Percentiles rank a stretch among this genome's conserved stretches.
Conservation (phyloP, 2,329 filamentous ascomycete species). For the Didymosphaeria variabile region DNA sequence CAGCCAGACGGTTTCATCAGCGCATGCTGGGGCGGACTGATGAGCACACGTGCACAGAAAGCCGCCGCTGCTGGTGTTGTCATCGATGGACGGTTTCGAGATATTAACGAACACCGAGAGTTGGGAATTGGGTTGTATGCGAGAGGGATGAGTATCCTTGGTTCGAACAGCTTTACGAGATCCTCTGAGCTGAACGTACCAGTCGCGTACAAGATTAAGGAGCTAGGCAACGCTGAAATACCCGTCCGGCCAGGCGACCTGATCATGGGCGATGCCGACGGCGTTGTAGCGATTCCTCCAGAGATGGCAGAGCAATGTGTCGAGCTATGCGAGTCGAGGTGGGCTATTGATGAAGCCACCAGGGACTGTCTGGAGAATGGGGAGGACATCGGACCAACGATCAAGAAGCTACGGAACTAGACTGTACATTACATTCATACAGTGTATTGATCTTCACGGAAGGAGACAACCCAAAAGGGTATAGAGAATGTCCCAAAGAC, state of each 20-base stretch:
- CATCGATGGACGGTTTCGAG: constrained; percentile 63
- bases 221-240: constrained; percentile 11
- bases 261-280: constrained; percentile 19
- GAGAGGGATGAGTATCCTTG: constrained; percentile 16
- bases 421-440: no score
- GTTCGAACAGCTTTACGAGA: constrained; percentile 17
- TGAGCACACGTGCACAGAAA: constrained; percentile 59
- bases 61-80: constrained; percentile 60
- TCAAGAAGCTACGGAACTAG: constrained; percentile 11
- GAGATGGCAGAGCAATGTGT: constrained; percentile 16
- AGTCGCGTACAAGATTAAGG: constrained; percentile 12
- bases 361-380: constrained; percentile 14
- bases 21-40: constrained; percentile 64
- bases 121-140: constrained; percentile 36
- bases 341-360: constrained; percentile 19
- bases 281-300: constrained; percentile 16
- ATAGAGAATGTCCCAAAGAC: no score
- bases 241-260: constrained; percentile 13
- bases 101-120: constrained; percentile 63
- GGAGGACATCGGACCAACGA: constrained; percentile 18
- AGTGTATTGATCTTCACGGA: no score
- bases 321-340: constrained; percentile 14
- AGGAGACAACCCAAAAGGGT: no score
- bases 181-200: constrained; percentile 17
- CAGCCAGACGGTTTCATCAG: constrained; percentile 58